Evolutionary conservation across 768 basidiomycete genomes (phyloP).

Genomic region (Antrodiella citrinella): DNA sequence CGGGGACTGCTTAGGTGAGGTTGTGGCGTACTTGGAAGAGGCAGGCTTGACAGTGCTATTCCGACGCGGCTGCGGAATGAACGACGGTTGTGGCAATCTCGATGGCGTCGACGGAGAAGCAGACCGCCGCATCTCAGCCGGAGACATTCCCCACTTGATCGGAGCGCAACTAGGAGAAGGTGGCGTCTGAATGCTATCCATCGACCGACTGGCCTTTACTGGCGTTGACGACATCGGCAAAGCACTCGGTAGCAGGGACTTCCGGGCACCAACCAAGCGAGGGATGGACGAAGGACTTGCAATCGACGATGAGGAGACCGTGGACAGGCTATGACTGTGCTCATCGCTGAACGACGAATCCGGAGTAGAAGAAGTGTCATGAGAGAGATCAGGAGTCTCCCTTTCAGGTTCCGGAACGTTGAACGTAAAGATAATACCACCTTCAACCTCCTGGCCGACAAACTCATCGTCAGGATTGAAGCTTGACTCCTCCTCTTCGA

Average conservation of each 20-base stretch:
- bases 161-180: slow-evolving; percentile 40
- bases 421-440: slow-evolving; percentile 71
- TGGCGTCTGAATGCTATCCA: slow-evolving; percentile 35
- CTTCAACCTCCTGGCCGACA: slow-evolving; percentile 48
- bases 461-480: slow-evolving; percentile 37
- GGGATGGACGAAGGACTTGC: slow-evolving; percentile 23
- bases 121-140: background rate
- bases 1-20: slow-evolving; percentile 17
- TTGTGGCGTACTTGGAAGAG: slow-evolving; percentile 8
- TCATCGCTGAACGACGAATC: background rate
- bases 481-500: slow-evolving; percentile 19
- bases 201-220: slow-evolving; percentile 12
- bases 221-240: slow-evolving; percentile 7
- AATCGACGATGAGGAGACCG: slow-evolving; percentile 23
- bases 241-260: slow-evolving; percentile 11
- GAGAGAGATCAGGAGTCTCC: slow-evolving; percentile 10
- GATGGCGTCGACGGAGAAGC: slow-evolving; percentile 29
- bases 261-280: slow-evolving; percentile 23
- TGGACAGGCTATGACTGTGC: slow-evolving; percentile 47
- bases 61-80: slow-evolving; percentile 22
- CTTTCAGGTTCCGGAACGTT: slow-evolving; percentile 24
- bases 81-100: slow-evolving; percentile 27
- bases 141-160: slow-evolving; percentile 12
- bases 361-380: slow-evolving; percentile 4
- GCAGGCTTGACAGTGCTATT: slow-evolving; percentile 8